Conservation (phyloP, 2,329 filamentous ascomycete genomes). For the Xylaria digitata region DNA sequence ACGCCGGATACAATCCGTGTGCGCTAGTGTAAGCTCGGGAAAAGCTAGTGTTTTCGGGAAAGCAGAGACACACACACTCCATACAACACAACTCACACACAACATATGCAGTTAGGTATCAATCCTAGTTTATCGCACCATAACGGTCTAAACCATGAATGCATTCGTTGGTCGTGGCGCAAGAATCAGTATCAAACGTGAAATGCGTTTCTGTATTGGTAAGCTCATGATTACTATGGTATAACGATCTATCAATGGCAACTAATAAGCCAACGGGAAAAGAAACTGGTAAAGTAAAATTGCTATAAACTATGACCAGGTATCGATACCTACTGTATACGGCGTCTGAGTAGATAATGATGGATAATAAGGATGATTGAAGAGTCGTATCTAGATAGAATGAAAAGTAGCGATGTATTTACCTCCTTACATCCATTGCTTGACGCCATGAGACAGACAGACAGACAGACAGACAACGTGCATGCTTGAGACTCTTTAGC, state of each 20-base stretch:
- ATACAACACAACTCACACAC: too few relatives aligned
- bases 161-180: not conserved
- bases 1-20: too few relatives aligned
- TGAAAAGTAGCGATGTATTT: too few relatives aligned
- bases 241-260: not conserved
- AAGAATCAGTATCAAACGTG: not conserved
- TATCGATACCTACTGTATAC: too few relatives aligned
- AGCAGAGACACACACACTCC: too few relatives aligned
- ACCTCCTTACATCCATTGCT: too few relatives aligned
- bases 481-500: too few relatives aligned
- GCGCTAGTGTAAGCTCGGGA: conserved; percentile 5
- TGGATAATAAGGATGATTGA: too few relatives aligned
- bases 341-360: too few relatives aligned
- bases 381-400: too few relatives aligned
- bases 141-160: not conserved
- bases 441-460: too few relatives aligned
- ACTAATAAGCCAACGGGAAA: not conserved
- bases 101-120: not conserved
- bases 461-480: too few relatives aligned
- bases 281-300: not conserved
- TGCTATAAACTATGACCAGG: not conserved
- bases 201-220: not conserved
- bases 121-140: not conserved
- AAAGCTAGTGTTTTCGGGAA: not conserved
- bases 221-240: not conserved